Conservation (phyloP, 1,284 basidiomycete genomes). For the Puccinia hordei region DNA sequence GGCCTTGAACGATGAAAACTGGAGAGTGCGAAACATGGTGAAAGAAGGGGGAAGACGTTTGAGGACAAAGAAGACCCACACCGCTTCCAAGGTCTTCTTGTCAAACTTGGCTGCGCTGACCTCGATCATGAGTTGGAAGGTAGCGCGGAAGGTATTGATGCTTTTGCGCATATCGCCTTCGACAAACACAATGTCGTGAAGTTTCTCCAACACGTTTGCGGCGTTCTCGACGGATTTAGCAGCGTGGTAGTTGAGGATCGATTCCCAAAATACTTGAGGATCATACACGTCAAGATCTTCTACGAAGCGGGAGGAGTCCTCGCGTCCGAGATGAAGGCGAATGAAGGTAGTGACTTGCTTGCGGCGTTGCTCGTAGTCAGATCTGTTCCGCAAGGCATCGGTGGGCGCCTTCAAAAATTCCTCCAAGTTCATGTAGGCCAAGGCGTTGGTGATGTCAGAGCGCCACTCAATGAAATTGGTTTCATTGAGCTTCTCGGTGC, state of each 20-base stretch:
- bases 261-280: not conserved
- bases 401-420: not conserved
- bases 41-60: not conserved
- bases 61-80: not conserved
- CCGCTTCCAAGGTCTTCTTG: not conserved
- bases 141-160: not conserved
- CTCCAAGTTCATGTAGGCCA: not conserved
- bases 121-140: not conserved
- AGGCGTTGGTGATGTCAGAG: not conserved
- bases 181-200: not conserved
- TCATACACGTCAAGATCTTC: not conserved
- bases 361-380: not conserved
- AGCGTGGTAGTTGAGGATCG: not conserved
- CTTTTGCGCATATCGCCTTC: not conserved
- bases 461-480: not conserved
- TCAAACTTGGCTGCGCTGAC: not conserved
- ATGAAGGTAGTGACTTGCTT: slow-evolving; percentile 1
- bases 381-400: not conserved
- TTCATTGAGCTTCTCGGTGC: not conserved
- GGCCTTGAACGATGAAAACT: not conserved
- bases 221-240: not conserved
- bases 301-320: not conserved
- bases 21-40: not conserved
- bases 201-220: not conserved
- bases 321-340: not conserved